Base-by-base conservation (phyloP, 2,329 filamentous ascomycete genomes). In the Xenosphaeropsis pyriputrescens region DNA sequence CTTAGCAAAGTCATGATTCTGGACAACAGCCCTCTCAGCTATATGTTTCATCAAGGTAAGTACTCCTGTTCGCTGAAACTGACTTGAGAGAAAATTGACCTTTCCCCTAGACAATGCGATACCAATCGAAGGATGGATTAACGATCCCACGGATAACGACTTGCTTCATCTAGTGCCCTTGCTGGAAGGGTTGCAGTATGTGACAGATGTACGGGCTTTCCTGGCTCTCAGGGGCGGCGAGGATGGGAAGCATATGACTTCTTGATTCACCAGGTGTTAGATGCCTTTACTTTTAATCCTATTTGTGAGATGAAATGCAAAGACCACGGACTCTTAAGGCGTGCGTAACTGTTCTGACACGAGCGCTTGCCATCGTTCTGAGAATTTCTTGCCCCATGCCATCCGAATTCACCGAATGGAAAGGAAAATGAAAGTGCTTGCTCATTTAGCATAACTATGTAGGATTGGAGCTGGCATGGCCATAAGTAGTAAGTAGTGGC, bases 91-190 rank as follows among this genome's bases (percentile, higher is more conserved):
- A 15, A 39, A 14, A 34, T 30, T 38, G 15, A 15, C 34, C 17
- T 17, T 14, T 11, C 11, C 7, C 41, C 38, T 53, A 98, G 91
- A 98, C 59, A 98, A 98, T 63, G 91, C 91, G 36, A 95, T 98
- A 52, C 91, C 91, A 3, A 96, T 98, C 55, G 89, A 96, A 64
- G 91, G 91, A 54, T 98, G 91, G 91, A 96, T 98, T 62, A 94
- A 80, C 58, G 91, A 98, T 62, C 91, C 91, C 16, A 96, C 91
- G 18, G 91, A 98, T 61, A 91, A 88, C 56, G 89, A 95, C 55
- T 68, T 98, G 47, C 70, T 96, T 58, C 85, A 96, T 59, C 69
- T 98, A 42, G 78, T 98, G 41, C 91, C 91, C 22, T 67, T 96
- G 51, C 68, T 98, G 33, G 91, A 98, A 62, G 91, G 85, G 14